A percentile compares a stretch with the other conserved stretches of the same genome.
Evolutionary conservation across 2,329 filamentous ascomycete species (phyloP).

Genomic region (Fusarium oligoseptatum): DNA sequence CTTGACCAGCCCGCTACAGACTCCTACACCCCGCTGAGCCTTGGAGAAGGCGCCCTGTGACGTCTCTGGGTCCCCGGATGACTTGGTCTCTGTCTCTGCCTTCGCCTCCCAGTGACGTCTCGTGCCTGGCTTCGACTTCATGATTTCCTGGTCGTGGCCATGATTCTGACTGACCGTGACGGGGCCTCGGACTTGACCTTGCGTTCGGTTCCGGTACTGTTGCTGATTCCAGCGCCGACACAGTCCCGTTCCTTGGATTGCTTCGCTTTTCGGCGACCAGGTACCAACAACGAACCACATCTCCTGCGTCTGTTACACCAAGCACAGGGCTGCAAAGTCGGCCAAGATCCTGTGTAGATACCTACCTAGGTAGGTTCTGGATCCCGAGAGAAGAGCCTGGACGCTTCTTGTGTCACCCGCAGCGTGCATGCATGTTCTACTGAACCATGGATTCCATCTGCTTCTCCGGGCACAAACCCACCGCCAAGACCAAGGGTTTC

Average conservation of each 20-base stretch:
- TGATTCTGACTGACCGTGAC: slow-evolving; percentile 3
- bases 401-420: neutral
- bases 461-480: neutral
- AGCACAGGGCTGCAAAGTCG: neutral
- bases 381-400: neutral
- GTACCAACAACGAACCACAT: neutral
- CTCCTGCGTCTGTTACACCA: neutral
- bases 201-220: neutral
- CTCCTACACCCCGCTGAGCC: slow-evolving; percentile 20
- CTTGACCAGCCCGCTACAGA: neutral
- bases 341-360: neutral
- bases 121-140: slow-evolving; percentile 10
- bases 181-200: slow-evolving; percentile 17
- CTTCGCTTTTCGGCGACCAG: neutral
- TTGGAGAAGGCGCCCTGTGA: slow-evolving; percentile 7
- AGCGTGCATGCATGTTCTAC: neutral
- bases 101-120: slow-evolving; percentile 1
- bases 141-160: slow-evolving; percentile 1
- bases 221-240: slow-evolving; percentile 4
- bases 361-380: neutral
- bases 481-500: neutral
- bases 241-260: neutral
- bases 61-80: slow-evolving; percentile 1
- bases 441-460: neutral
- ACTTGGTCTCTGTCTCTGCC: slow-evolving; percentile 5